Evolutionary conservation across 2,329 filamentous ascomycete species (phyloP), one percentile per base, ranked within the genome.

Genomic region (Aspergillus aculeatus): DNA sequence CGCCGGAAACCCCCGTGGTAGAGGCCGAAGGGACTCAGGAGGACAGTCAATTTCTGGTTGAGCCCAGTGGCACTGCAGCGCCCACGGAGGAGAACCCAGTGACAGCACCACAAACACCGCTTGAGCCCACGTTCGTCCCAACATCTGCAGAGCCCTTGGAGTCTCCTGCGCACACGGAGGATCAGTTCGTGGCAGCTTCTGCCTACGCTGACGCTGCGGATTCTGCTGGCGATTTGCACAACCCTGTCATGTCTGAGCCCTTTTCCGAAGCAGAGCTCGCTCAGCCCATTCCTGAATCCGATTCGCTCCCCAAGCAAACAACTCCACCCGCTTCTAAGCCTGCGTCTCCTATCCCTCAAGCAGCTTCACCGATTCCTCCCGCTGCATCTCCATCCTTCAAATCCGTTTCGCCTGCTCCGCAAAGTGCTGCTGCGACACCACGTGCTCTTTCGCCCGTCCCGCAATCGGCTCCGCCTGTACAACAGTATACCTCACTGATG

Each of bases 131-230:
- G 31, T 62, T 63, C 31, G 41, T 55, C 44, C 51, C 54, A 11
- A 48, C 50, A 29, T 56, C 57, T 38, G 47, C 51, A 26, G 63
- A 62, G 41, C 54, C 58, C 41, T 48, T 55, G 23, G 70, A 71
- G 58, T 73, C 73, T 12, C 73, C 72, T 31, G 73, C 69, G 26
- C 59, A 66, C 38, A 70, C 69, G 4, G 72, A 75, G 49, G 64
- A 67, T 54, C 68, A 67, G 55, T 71, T 66, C 60, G 64, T 70
- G 59, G 63, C 68, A 61, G 69, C 63, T 59, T 55, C 68, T 54
- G 61, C 67, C 55, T 65, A 60, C 56, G 51, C 63, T 24, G 64
- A 67, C 58, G 50, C 59, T 9, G 64, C 56, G 14, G 60, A 54
- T 21, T 57, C 55, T 29, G 59, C 59, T 41, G 35, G 56, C 26